Percentiles rank a stretch among this genome's conserved stretches.
Evolutionary conservation across 768 basidiomycete genomes (phyloP).

Genomic region (Crucibulum laeve): DNA sequence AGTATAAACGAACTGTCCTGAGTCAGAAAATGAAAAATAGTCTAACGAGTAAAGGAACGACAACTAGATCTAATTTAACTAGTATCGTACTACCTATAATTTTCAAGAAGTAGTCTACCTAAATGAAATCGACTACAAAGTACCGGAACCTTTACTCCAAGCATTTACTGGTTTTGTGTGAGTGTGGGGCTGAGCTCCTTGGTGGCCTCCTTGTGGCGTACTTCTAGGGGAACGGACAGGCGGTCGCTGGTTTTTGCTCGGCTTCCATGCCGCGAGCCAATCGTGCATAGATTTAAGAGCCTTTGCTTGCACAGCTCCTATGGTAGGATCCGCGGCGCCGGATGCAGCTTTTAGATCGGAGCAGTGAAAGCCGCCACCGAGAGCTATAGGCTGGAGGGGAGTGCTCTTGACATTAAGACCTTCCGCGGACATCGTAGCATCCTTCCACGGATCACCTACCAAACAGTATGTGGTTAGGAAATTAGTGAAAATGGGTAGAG

Average conservation of each 20-base stretch:
- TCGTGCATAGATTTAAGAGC: conserved; percentile 46
- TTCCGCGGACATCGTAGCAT: conserved; percentile 62
- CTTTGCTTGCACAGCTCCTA: conserved; percentile 48
- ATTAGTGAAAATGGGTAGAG: background rate
- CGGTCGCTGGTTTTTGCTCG: conserved; percentile 5
- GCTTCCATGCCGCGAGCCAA: conserved; percentile 42
- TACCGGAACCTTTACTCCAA: conserved; percentile 14
- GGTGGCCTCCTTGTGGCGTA: conserved; percentile 11
- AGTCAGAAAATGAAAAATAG: too few relatives aligned
- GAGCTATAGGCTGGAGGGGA: conserved; percentile 47
- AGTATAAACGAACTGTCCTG: too few relatives aligned
- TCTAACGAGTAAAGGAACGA: too few relatives aligned
- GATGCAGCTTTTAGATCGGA: conserved; percentile 48
- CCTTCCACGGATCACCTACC: conserved; percentile 70
- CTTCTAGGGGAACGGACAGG: conserved; percentile 9
- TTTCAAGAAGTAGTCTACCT: too few relatives aligned
- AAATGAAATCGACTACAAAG: too few relatives aligned
- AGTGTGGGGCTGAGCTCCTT: background rate
- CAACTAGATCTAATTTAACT: too few relatives aligned
- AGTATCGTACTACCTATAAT: too few relatives aligned
- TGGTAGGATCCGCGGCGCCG: conserved; percentile 43
- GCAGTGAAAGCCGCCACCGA: conserved; percentile 64
- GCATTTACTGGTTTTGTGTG: conserved; percentile 29
- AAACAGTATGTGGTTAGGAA: background rate
- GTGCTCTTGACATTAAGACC: conserved; percentile 42